Conservation (phyloP, 352 stramenopile species). For the Globisporangium uncinulatum region DNA sequence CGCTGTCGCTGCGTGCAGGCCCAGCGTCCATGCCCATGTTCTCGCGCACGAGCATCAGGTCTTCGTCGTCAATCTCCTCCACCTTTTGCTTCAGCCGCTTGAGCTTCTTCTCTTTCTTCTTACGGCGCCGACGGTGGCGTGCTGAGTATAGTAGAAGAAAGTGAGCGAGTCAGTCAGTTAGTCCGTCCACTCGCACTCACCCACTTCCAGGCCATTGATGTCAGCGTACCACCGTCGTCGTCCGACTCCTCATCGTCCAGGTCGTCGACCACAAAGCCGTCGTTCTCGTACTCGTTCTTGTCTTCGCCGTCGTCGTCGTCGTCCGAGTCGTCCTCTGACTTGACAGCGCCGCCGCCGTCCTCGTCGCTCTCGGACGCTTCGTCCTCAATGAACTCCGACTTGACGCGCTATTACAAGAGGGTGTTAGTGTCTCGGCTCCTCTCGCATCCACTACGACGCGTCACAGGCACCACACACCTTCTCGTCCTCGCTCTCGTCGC, state of each 20-base stretch:
- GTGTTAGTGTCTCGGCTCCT: too few relatives aligned
- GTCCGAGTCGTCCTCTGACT: slow-evolving; percentile 67
- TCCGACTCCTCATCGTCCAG: slow-evolving; percentile 71
- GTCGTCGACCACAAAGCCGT: slow-evolving; percentile 86
- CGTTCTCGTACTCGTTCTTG: slow-evolving; percentile 87
- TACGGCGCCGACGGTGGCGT: slow-evolving; percentile 58
- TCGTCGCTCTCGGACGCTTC: slow-evolving; percentile 86
- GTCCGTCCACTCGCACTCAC: too few relatives aligned
- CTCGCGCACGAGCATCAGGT: slow-evolving; percentile 85
- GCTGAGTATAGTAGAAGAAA: slow-evolving; percentile 16
- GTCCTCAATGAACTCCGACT: slow-evolving; percentile 86
- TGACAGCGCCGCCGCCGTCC: slow-evolving; percentile 28
- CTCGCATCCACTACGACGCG: background rate
- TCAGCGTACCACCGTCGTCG: slow-evolving; percentile 48
- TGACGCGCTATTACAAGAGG: slow-evolving; percentile 40
- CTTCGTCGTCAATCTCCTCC: slow-evolving; percentile 84
- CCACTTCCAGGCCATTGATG: too few relatives aligned
- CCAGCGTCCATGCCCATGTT: slow-evolving; percentile 86
- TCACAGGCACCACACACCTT: slow-evolving; percentile 25
- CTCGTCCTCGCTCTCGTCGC: slow-evolving; percentile 57
- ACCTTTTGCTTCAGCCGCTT: slow-evolving; percentile 86
- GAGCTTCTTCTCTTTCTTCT: slow-evolving; percentile 87
- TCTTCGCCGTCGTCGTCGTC: slow-evolving; percentile 80
- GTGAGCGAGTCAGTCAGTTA: background rate
- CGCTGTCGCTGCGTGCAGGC: slow-evolving; percentile 64